Evolutionary conservation across 768 basidiomycete species (phyloP), one percentile per base, ranked within the genome.

Genomic region (Mycena leptocephala): DNA sequence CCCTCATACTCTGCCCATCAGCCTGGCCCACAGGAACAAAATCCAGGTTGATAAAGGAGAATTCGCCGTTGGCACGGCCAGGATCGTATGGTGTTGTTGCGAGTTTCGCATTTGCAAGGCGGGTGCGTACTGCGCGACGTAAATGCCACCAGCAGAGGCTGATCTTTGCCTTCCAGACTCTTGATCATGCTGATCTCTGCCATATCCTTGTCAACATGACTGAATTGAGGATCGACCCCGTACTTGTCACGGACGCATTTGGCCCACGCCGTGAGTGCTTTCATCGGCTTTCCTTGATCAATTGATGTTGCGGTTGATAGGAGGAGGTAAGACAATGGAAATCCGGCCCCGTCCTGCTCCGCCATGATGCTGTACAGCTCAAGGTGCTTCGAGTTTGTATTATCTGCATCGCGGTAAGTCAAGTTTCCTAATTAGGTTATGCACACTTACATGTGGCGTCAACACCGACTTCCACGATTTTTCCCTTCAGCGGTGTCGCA

Each of bases 291-390:
- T 18, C 79, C 71, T 59, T 65, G 65, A 9, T 70, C 66, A 5
- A 81, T 78, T 46, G 81, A 62, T 1, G 58, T 68, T 1, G 77
- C 80, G 2, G 82, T 82, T 18, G 80, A 81, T 22, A 82, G 56
- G 5, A 82, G 70, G 35, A 74, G 78, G 63, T 82, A 82, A 30
- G 74, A 74, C 18, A 82, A 33, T 0, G 80, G 81, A 62, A 82
- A 79, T 6, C 81, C 81, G 8, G 79, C 76, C 70, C 72, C 72
- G 63, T 82, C 80, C 32, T 77, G 61, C 70, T 82, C 82, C 1
- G 53, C 74, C 43, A 82, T 70, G 28, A 82, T 68, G 30, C 75
- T 74, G 59, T 82, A 82, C 2, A 82, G 75, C 67, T 82, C 78
- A 28, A 82, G 78, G 53, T 81, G 64, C 48, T 72, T 68, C 1